Base-by-base conservation (phyloP, 495 filamentous ascomycete genomes). In the Lineolata rhizophorae region DNA sequence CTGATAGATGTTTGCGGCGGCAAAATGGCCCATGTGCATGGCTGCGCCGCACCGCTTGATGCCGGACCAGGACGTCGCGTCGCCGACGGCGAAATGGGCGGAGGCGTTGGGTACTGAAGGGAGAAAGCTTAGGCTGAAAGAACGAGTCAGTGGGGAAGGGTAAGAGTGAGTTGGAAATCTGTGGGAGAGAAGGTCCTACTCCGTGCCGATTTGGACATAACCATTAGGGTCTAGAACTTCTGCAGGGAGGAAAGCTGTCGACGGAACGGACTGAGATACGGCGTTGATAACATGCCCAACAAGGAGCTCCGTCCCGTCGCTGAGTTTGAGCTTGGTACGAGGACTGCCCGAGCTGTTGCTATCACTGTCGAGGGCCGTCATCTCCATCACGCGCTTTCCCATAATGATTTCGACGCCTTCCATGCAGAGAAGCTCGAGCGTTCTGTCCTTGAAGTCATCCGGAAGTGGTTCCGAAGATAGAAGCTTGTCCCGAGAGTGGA, bases 41-140 rank as follows among this genome's bases (percentile, higher is more conserved):
- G 74, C 74, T 3, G 50, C 61, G 18, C 74, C 74, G 43, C 68
- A 75, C 18, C 74, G 63, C 52, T 74, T 76, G 50, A 76, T 77
- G 14, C 72, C 72, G 0, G 63, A 58, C 72, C 72, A 76, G 39
- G 53, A 47, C 21, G 55, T 60, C 38, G 71, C 29, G 42, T 65
- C 52, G 31, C 62, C 55, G 19, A 59, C 50, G n/a, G 67, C 71
- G 37, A 65, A 73, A 46, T 78, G 74, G 26, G 54, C 44, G 1
- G 41, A 40, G 9, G 59, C 42, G 35, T 72, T 68, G n/a, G 65
- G 53, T 1, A 62, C 45, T 3, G 43, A 38, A 0, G 43, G 34
- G 1, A 51, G 45, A 42, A 69, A 67, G 41, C 52, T 44, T 15
- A 60, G 54, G 24, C 59, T 65, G 28, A 9, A 8, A 9, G 19